These are phyloP conservation scores for Babesia gibsoni DNA, from an alignment of 169 alveolate species.

Conservation along the genomic window DNA sequence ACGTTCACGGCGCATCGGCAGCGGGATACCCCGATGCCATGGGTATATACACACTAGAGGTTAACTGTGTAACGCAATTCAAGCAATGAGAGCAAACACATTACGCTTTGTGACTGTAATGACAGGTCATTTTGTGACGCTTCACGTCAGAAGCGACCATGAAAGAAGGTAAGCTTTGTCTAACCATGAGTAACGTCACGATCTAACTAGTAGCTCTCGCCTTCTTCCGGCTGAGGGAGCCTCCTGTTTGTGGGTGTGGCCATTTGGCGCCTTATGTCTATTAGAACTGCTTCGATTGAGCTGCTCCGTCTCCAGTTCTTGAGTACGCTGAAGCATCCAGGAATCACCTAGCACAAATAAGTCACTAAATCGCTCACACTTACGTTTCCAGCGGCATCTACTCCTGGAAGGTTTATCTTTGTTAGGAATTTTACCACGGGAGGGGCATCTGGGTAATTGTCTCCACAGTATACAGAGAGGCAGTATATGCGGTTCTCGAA, in stretches of 20 bases:
- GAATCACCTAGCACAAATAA: conserved; percentile 63
- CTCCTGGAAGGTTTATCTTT: conserved; percentile 89
- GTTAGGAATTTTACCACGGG: conserved; percentile 93
- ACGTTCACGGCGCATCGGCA: too few relatives aligned
- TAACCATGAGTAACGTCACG: neutral
- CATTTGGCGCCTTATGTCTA: conserved; percentile 91
- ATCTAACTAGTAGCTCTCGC: conserved; percentile 76
- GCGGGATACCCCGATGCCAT: too few relatives aligned
- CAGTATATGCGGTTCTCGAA: conserved; percentile 94
- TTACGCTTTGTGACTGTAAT: too few relatives aligned
- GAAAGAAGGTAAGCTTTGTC: neutral
- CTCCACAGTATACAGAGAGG: conserved; percentile 90
- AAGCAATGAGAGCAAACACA: too few relatives aligned
- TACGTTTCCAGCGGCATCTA: conserved; percentile 86
- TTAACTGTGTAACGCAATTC: too few relatives aligned
- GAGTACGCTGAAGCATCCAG: conserved; percentile 76
- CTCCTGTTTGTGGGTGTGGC: conserved; percentile 84
- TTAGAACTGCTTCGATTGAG: conserved; percentile 88
- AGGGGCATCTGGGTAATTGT: conserved; percentile 92
- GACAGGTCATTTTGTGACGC: too few relatives aligned
- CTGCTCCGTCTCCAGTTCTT: conserved; percentile 88
- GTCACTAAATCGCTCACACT: neutral
- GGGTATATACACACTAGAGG: too few relatives aligned
- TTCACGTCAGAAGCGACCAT: too few relatives aligned
- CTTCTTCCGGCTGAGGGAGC: conserved; percentile 96